Percentiles rank a stretch among this genome's conserved stretches.
These are phyloP conservation scores for Phylloporus rhodoxanthus DNA, from an alignment of 768 basidiomycete species.

Conservation along the genomic window DNA sequence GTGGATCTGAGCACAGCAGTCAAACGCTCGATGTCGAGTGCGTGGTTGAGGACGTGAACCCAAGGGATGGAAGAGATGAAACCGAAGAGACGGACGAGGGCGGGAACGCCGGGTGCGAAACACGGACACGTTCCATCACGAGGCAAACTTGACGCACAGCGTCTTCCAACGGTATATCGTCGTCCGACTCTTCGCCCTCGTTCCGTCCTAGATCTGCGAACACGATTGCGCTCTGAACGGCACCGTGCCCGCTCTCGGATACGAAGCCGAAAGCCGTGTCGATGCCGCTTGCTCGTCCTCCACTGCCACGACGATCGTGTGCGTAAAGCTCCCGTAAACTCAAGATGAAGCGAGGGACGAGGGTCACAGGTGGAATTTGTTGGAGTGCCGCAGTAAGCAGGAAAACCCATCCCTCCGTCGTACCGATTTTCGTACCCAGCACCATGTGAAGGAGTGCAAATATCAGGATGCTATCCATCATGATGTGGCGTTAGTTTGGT, in stretches of 20 bases:
- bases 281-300: neutral
- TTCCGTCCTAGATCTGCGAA: neutral
- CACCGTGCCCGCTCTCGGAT: too few species aligned
- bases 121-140: neutral
- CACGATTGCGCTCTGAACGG: neutral
- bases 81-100: constrained; percentile 20
- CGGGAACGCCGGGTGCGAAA: constrained; percentile 16
- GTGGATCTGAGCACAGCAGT: constrained; percentile 22
- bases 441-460: neutral
- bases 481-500: neutral
- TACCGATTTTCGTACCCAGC: neutral
- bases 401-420: neutral
- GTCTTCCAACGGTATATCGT: neutral
- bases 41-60: constrained; percentile 23
- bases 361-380: neutral
- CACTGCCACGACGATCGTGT: neutral
- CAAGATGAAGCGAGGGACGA: constrained; percentile 1
- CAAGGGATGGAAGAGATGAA: constrained; percentile 21
- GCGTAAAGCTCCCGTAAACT: neutral
- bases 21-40: constrained; percentile 13
- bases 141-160: neutral
- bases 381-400: neutral
- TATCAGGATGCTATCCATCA: neutral
- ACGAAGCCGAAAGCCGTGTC: neutral
- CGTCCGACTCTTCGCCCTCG: neutral